phyloP scores from a whole-genome alignment of 1,284 basidiomycete species.

The Mycena citricolor region DNA sequence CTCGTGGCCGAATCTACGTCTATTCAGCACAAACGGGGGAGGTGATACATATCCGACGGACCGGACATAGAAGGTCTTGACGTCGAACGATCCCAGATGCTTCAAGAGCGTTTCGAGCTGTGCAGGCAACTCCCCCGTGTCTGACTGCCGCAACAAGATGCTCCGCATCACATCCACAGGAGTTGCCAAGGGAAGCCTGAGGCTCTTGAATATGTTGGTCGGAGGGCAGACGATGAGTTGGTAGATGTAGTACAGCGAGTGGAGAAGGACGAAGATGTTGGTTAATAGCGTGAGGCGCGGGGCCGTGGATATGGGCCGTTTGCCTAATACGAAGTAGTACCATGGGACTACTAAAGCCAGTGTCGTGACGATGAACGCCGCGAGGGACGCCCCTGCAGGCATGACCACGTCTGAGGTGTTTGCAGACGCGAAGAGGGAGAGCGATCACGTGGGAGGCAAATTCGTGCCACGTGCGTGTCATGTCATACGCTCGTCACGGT shows the following conservation, averaged over 20 bases:
- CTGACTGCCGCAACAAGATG: slow-evolving; percentile 40
- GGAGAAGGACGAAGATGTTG: slow-evolving; percentile 46
- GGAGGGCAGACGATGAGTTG: slow-evolving; percentile 50
- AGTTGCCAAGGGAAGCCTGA: slow-evolving; percentile 54
- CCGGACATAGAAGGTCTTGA: slow-evolving; percentile 61
- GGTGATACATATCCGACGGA: slow-evolving; percentile 35
- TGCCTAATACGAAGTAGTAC: slow-evolving; percentile 31
- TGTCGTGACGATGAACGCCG: slow-evolving; percentile 30
- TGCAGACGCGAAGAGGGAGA: too few relatives aligned
- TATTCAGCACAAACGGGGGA: slow-evolving; percentile 3
- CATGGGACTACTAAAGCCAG: slow-evolving; percentile 35
- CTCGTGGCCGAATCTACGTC: slow-evolving; percentile 61
- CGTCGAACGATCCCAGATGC: slow-evolving; percentile 57
- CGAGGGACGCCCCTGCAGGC: slow-evolving; percentile 25
- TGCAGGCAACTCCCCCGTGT: slow-evolving; percentile 40
- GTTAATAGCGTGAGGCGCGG: slow-evolving; percentile 32
- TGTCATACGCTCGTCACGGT: too few relatives aligned
- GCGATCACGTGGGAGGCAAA: too few relatives aligned
- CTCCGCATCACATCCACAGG: slow-evolving; percentile 52
- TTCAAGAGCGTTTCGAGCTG: slow-evolving; percentile 53
- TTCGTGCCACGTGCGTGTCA: too few relatives aligned
- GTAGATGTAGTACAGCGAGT: slow-evolving; percentile 56
- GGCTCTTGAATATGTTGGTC: slow-evolving; percentile 58
- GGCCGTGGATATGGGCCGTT: slow-evolving; percentile 24
- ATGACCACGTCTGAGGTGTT: too few relatives aligned